These are phyloP conservation scores for Spencermartinsiella europaea DNA, from an alignment of 805 yeast species.

Conservation along the genomic window DNA sequence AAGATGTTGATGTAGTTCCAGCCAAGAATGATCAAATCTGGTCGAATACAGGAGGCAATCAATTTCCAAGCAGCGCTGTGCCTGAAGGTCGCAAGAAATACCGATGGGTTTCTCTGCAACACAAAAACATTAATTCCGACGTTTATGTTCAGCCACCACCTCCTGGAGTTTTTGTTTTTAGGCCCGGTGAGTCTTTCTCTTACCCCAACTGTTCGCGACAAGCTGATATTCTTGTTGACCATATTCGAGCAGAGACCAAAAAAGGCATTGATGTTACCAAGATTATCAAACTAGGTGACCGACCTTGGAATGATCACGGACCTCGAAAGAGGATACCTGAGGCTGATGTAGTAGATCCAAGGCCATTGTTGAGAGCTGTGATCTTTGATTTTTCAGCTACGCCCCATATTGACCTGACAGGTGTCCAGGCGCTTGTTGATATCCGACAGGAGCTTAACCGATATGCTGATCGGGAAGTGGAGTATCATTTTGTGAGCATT, in stretches of 20 bases:
- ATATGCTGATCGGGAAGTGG: conserved; percentile 79
- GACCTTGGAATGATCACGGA: conserved; percentile 93
- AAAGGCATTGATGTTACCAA: conserved; percentile 45
- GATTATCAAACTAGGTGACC: conserved; percentile 42
- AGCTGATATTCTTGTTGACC: conserved; percentile 62
- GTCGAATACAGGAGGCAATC: background rate
- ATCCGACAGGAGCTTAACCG: conserved; percentile 63
- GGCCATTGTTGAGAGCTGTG: conserved; percentile 66
- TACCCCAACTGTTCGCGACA: conserved; percentile 78
- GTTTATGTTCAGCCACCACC: conserved; percentile 72
- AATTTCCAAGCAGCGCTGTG: background rate
- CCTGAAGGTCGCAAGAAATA: conserved; percentile 5
- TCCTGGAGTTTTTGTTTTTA: conserved; percentile 81
- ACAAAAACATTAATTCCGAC: conserved; percentile 48
- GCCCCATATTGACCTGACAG: conserved; percentile 71
- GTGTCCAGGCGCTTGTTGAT: conserved; percentile 73
- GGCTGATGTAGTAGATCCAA: conserved; percentile 36
- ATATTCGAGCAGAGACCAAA: conserved; percentile 55
- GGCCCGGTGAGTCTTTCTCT: conserved; percentile 74
- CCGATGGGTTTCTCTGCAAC: conserved; percentile 35
- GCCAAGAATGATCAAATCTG: background rate
- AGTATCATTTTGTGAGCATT: conserved; percentile 83
- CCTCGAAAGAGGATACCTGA: conserved; percentile 34
- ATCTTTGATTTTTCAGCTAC: conserved; percentile 81
- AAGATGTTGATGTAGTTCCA: background rate